Conservation (phyloP, 2,329 filamentous ascomycete species). For the Anthostomella pinea region DNA sequence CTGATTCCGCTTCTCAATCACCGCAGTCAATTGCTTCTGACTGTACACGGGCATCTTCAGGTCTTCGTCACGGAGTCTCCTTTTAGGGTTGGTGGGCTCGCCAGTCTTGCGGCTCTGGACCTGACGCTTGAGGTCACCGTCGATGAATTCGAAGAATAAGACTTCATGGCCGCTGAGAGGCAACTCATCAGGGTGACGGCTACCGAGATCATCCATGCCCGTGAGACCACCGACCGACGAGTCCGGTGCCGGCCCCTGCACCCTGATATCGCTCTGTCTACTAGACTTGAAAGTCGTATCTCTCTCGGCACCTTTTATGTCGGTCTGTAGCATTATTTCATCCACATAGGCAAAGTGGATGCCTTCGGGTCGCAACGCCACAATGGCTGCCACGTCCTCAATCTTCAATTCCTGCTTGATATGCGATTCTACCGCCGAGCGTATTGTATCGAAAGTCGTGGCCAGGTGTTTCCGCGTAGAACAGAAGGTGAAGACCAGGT, state of each 20-base stretch:
- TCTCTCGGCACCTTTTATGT: conserved; percentile 65
- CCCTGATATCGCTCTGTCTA: conserved; percentile 48
- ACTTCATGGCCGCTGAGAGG: conserved; percentile 58
- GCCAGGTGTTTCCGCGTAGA: conserved; percentile 88
- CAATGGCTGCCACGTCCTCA: conserved; percentile 80
- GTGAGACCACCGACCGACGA: conserved; percentile 56
- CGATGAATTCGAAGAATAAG: conserved; percentile 86
- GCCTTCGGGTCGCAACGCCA: conserved; percentile 70
- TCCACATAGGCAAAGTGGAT: conserved; percentile 87
- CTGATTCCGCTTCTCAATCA: conserved; percentile 86
- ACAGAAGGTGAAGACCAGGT: conserved; percentile 92
- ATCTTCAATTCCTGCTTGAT: conserved; percentile 67
- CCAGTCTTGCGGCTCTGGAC: conserved; percentile 70
- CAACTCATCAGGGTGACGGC: conserved; percentile 28
- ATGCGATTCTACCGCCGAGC: conserved; percentile 78
- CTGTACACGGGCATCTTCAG: conserved; percentile 90
- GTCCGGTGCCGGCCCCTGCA: conserved; percentile 50
- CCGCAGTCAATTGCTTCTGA: conserved; percentile 82
- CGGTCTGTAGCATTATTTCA: conserved; percentile 76
- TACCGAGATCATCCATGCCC: conserved; percentile 43
- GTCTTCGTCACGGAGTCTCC: conserved; percentile 71
- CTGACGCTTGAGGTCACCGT: conserved; percentile 84
- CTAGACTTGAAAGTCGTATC: conserved; percentile 63
- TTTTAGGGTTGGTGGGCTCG: conserved; percentile 64
- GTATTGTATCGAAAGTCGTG: conserved; percentile 89